Percentiles rank a stretch among this genome's conserved stretches.
Conservation (phyloP, 352 stramenopile species). For the Globisporangium radiosum region DNA sequence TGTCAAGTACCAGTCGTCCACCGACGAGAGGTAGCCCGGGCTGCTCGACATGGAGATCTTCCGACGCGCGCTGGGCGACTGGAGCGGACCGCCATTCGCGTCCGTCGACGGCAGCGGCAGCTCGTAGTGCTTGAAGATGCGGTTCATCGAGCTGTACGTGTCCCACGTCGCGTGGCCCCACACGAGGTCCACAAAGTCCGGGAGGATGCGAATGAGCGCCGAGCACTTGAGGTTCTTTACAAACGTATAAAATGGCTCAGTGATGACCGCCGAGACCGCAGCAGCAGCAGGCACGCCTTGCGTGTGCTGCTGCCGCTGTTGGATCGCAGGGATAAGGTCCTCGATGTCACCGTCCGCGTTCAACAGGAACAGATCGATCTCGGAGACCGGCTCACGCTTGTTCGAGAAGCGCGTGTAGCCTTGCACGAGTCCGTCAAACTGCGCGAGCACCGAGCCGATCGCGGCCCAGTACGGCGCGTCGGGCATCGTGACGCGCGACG, state of each 20-base stretch:
- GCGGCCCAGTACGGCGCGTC: constrained; percentile 31
- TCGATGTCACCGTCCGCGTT: constrained; percentile 51
- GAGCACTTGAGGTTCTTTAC: constrained; percentile 64
- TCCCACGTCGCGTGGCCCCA: constrained; percentile 75
- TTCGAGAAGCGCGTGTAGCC: constrained; percentile 29
- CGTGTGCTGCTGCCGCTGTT: constrained; percentile 6
- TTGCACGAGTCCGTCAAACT: constrained; percentile 46
- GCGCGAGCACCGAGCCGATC: constrained; percentile 27
- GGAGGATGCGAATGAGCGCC: constrained; percentile 59
- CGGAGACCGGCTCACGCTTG: constrained; percentile 15
- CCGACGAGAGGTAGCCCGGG: constrained; percentile 62
- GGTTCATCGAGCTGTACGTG: constrained; percentile 62
- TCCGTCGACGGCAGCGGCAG: constrained; percentile 29
- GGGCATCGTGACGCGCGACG: constrained; percentile 8
- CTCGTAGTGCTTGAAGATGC: constrained; percentile 81
- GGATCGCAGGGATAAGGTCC: constrained; percentile 38
- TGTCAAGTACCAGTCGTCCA: constrained; percentile 81
- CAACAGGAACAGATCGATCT: constrained; percentile 43
- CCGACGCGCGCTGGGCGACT: constrained; percentile 7
- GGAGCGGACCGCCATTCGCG: background rate
- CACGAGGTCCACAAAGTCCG: constrained; percentile 48
- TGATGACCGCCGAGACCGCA: constrained; percentile 7
- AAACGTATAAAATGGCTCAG: constrained; percentile 31
- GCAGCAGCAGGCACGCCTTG: background rate
- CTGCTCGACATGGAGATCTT: constrained; percentile 73